Base-by-base conservation (phyloP, 305 asterid species). In the Stenogyne calaminthoides region DNA sequence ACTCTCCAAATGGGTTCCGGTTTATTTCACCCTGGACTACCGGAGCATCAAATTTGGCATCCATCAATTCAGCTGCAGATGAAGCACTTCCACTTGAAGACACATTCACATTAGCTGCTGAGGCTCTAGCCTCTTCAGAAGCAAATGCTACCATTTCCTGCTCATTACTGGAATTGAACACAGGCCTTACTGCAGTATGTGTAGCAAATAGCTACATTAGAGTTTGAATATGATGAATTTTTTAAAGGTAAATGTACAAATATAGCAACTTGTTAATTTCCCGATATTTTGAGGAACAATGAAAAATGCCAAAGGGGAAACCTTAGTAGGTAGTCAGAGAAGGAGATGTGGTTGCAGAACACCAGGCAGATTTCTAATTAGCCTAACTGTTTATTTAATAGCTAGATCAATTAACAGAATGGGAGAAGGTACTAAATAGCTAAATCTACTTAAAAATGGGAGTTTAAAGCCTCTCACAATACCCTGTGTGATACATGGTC, bases 91-190 rank as follows among this genome's bases (percentile, higher is more conserved):
- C 84, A 80, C 70, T 63, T 37, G 88, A 76, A 81, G 88, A 76
- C 67, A 54, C 80, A 78, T 74, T 76, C 60, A 54, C 71, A 64
- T 70, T 69, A 64, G 68, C 39, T 9, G 74, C 44, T 55, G 76
- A 64, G 44, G 81, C 76, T 67, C 83, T 55, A 39, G 83, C 76
- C 82, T 87, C 91, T 65, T 71, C 91, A 61, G 95, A 83, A 62
- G 82, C 83, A 82, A 90, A 85, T 80, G 92, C 51, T 75, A 85
- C 81, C 94, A 86, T 79, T 80, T 90, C 96, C 73, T 82, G 89
- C 60, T 81, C 92, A 64, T 76, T 75, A 55, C 81, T 60, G n/a
- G 82, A 88, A 74, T 73, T 78, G 32, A 78, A 60, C 27, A 73
- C 78, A 78, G 87, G 82, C 74, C 84, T 84, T 78, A 83, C 85